A percentile compares a stretch with the other conserved stretches of the same genome.
Evolutionary conservation across 2,329 filamentous ascomycete species (phyloP).

Genomic region (Drechslerella coelobrocha): DNA sequence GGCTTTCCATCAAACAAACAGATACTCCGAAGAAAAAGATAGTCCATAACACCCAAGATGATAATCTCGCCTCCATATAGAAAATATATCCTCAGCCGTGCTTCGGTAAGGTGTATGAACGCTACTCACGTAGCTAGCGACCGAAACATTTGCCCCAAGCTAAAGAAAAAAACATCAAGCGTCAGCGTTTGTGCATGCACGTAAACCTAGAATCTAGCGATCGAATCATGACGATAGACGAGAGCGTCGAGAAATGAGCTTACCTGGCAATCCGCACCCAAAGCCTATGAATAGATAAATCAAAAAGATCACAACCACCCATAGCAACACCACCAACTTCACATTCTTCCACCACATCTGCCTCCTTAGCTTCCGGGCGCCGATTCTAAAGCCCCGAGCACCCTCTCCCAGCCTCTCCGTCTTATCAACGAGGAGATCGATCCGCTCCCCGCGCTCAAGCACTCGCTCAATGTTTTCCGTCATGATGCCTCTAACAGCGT

Average conservation of each 20-base stretch:
- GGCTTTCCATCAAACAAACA: too few relatives aligned
- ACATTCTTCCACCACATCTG: conserved; percentile 75
- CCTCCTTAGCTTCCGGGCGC: conserved; percentile 83
- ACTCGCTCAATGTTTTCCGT: conserved; percentile 92
- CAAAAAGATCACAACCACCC: conserved; percentile 71
- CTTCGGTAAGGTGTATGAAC: too few relatives aligned
- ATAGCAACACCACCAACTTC: conserved; percentile 82
- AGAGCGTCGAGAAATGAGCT: conserved; percentile 52
- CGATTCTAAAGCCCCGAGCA: conserved; percentile 86
- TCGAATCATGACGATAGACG: neutral
- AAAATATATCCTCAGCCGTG: too few relatives aligned
- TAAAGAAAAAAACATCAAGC: neutral
- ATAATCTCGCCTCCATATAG: too few relatives aligned
- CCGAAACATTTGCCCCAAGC: conserved; percentile 5
- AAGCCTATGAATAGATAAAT: conserved; percentile 75
- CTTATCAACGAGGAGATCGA: conserved; percentile 94
- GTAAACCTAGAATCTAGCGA: neutral
- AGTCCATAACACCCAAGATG: too few relatives aligned
- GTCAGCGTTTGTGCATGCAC: neutral
- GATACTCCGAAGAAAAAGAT: too few relatives aligned
- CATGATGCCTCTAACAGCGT: conserved; percentile 91
- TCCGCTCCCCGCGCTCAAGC: conserved; percentile 86
- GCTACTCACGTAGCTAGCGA: neutral
- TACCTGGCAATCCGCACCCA: conserved; percentile 72
- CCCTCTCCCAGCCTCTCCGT: conserved; percentile 88